Evolutionary conservation across 768 basidiomycete genomes (phyloP).

Genomic region (Boletus sp.): DNA sequence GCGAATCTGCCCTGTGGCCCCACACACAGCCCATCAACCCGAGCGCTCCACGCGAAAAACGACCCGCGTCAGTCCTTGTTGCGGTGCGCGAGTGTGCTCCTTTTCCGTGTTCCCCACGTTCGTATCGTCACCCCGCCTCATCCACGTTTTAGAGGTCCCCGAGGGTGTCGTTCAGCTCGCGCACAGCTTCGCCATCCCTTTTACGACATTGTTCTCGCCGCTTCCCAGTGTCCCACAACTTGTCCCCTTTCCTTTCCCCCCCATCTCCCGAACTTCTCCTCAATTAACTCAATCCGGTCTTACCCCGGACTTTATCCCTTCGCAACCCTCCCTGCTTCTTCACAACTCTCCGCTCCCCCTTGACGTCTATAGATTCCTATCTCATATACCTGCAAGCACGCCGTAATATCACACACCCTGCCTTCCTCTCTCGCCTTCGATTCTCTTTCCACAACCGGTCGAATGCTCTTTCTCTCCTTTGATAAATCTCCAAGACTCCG

Average conservation of each 20-base stretch:
- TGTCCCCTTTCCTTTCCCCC: conserved; percentile 16
- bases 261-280: conserved; percentile 16
- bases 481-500: conserved; percentile 20
- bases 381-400: conserved; percentile 16
- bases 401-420: conserved; percentile 26
- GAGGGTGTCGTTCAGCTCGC: conserved; percentile 17
- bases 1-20: not conserved
- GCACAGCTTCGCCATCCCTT: conserved; percentile 21
- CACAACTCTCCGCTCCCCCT: conserved; percentile 14
- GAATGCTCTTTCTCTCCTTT: conserved; percentile 6
- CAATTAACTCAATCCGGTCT: conserved; percentile 24
- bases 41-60: not conserved
- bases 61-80: not conserved
- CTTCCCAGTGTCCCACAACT: conserved; percentile 15
- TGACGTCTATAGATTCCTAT: conserved; percentile 28
- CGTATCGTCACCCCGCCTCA: conserved; percentile 19
- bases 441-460: conserved; percentile 24
- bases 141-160: conserved; percentile 28
- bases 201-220: conserved; percentile 25
- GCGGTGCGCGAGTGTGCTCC: conserved; percentile 4
- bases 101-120: conserved; percentile 25
- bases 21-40: conserved; percentile 6
- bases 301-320: conserved; percentile 32
- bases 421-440: conserved; percentile 18
- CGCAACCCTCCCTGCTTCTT: conserved; percentile 16